A percentile compares a stretch with the other conserved stretches of the same genome.
phyloP scores from a whole-genome alignment of 768 basidiomycete genomes.

The Boletus rubropictus region DNA sequence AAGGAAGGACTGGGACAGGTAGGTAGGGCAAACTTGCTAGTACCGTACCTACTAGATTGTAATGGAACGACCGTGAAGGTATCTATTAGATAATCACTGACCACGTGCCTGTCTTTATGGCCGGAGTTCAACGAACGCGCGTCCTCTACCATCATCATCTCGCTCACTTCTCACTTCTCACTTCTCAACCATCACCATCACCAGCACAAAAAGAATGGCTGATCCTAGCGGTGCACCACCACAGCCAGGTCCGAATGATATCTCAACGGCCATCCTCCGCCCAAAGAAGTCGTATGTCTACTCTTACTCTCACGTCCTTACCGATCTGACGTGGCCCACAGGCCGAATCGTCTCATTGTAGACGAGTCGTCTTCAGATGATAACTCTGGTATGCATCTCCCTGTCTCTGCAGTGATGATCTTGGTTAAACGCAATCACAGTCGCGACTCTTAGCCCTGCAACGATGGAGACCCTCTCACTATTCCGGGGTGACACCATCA shows the following conservation, averaged over 20 bases:
- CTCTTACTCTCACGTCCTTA: constrained; percentile 5
- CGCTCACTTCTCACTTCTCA: constrained; percentile 7
- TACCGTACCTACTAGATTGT: constrained; percentile 1
- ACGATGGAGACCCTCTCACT: constrained; percentile 93
- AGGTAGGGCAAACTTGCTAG: not conserved
- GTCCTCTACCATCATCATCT: constrained; percentile 17
- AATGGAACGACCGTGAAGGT: constrained; percentile 12
- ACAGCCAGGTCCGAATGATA: constrained; percentile 82
- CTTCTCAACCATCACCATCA: constrained; percentile 9
- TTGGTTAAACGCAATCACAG: constrained; percentile 33
- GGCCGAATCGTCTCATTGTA: constrained; percentile 95
- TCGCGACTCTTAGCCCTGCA: constrained; percentile 90
- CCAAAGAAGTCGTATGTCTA: constrained; percentile 92
- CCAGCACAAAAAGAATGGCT: too few relatives aligned
- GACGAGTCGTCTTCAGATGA: constrained; percentile 93
- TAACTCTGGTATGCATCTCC: constrained; percentile 69
- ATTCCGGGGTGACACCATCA: constrained; percentile 96
- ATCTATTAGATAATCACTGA: constrained; percentile 10
- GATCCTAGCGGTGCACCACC: constrained; percentile 82
- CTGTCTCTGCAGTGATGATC: constrained; percentile 9
- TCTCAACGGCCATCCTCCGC: constrained; percentile 90
- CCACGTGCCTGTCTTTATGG: constrained; percentile 3
- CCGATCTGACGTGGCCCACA: constrained; percentile 32
- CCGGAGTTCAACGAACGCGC: constrained; percentile 27
- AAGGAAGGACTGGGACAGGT: not conserved